Conservation (phyloP, 108 stramenopile species). For the Cyclotella sp. region DNA sequence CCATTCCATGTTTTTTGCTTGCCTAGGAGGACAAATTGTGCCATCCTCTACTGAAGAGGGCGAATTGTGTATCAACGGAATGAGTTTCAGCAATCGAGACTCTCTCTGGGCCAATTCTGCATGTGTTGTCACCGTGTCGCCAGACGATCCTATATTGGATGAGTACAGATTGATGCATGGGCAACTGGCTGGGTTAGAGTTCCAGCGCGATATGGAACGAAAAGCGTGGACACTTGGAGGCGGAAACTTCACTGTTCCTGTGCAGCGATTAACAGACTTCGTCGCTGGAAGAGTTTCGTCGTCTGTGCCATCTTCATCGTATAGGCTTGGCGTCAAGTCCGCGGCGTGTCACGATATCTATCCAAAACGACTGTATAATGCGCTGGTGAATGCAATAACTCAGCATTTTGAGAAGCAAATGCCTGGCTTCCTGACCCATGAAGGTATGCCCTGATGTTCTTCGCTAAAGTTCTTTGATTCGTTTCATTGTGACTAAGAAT, state of each 20-base stretch:
- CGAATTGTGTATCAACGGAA: constrained; percentile 95
- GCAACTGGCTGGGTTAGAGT: constrained; percentile 74
- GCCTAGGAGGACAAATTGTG: constrained; percentile 90
- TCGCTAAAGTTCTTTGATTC: neutral
- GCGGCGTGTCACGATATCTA: constrained; percentile 90
- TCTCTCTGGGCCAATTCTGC: constrained; percentile 93
- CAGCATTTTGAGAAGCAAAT: constrained; percentile 83
- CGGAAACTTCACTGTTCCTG: constrained; percentile 87
- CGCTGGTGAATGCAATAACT: constrained; percentile 74
- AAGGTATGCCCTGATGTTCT: neutral
- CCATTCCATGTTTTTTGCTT: constrained; percentile 48
- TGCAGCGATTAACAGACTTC: constrained; percentile 93
- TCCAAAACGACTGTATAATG: constrained; percentile 76
- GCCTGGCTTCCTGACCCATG: constrained; percentile 68
- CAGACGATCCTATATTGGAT: constrained; percentile 82
- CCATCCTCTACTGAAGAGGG: constrained; percentile 84
- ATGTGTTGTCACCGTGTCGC: constrained; percentile 88
- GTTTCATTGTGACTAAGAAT: constrained; percentile 1
- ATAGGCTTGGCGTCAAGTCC: constrained; percentile 89
- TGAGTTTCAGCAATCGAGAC: constrained; percentile 92
- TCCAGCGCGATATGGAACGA: constrained; percentile 91
- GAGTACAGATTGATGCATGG: constrained; percentile 69
- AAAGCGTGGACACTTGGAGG: constrained; percentile 81
- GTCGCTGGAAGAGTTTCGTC: constrained; percentile 56
- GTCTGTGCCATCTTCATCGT: constrained; percentile 85